Evolutionary conservation across 345 rosid genomes (phyloP).

Genomic region (Sonneratia caseolaris): DNA sequence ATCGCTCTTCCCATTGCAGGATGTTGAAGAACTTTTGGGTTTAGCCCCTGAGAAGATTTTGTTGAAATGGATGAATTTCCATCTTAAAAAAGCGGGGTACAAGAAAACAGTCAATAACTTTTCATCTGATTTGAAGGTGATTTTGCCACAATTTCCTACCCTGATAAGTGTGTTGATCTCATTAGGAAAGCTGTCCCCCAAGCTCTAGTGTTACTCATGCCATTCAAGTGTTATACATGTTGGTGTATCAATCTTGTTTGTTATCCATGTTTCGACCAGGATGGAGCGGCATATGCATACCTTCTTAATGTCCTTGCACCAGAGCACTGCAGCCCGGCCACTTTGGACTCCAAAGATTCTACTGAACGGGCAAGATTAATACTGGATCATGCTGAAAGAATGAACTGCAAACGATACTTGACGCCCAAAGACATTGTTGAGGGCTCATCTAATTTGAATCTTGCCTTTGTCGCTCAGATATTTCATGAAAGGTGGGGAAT

Average conservation of each 20-base stretch:
- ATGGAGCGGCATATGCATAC: conserved; percentile 80
- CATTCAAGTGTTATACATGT: not conserved
- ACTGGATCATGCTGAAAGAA: conserved; percentile 72
- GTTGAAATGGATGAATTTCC: conserved; percentile 88
- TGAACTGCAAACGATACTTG: conserved; percentile 78
- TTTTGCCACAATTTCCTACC: not conserved
- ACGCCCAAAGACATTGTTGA: conserved; percentile 74
- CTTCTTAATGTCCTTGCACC: conserved; percentile 87
- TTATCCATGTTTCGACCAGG: conserved; percentile 34
- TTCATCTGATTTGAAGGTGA: conserved; percentile 83
- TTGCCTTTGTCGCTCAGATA: conserved; percentile 83
- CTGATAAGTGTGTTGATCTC: not conserved
- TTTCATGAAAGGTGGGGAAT: conserved; percentile 68
- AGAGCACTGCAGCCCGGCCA: conserved; percentile 67
- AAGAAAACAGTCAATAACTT: conserved; percentile 70
- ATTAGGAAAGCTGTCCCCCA: not conserved
- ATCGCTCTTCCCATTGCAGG: conserved; percentile 28
- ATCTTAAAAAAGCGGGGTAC: conserved; percentile 80
- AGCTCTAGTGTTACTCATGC: not conserved
- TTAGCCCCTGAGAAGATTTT: conserved; percentile 85
- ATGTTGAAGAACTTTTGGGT: conserved; percentile 80
- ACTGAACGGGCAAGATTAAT: conserved; percentile 64
- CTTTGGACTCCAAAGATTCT: conserved; percentile 60
- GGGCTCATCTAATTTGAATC: conserved; percentile 76
- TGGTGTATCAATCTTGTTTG: not conserved